Conservation (phyloP, 2,329 filamentous ascomycete species). For the Daldinia sp. region DNA sequence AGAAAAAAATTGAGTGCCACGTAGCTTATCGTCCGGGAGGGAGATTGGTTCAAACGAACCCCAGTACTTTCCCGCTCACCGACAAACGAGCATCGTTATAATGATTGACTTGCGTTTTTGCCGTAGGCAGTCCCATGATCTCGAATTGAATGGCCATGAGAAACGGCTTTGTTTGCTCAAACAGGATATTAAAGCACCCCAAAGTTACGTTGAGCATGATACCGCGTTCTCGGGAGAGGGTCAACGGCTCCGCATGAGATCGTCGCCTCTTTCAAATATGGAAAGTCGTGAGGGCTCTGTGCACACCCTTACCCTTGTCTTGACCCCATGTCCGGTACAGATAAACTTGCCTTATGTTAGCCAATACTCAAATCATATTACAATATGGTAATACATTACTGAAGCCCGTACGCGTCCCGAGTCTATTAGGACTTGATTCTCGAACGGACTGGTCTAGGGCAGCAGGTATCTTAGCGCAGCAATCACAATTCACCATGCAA, state of each 20-base stretch:
- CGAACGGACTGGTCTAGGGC: conserved; percentile 18
- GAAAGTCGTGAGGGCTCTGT: conserved; percentile 28
- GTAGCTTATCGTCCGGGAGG: conserved; percentile 41
- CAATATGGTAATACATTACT: not conserved
- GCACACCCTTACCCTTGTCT: conserved; percentile 23
- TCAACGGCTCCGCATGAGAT: conserved; percentile 23
- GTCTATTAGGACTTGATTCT: conserved; percentile 17
- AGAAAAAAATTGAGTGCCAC: conserved; percentile 22
- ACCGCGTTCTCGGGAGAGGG: conserved; percentile 34
- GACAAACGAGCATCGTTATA: conserved; percentile 17
- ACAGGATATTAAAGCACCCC: conserved; percentile 31
- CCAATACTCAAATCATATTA: conserved; percentile 16
- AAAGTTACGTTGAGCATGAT: conserved; percentile 26
- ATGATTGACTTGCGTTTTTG: conserved; percentile 27
- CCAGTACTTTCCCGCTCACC: conserved; percentile 23
- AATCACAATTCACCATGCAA: conserved; percentile 25
- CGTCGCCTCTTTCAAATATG: conserved; percentile 29
- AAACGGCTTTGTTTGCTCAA: conserved; percentile 32
- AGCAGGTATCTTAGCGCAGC: conserved; percentile 20
- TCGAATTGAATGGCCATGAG: conserved; percentile 15
- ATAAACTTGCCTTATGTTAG: conserved; percentile 31
- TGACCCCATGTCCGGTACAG: conserved; percentile 23
- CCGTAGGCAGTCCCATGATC: conserved; percentile 19
- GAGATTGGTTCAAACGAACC: conserved; percentile 19
- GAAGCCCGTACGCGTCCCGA: not conserved